Evolutionary conservation across 306 rosid species (phyloP).

Genomic region (Begonia peltatifolia): DNA sequence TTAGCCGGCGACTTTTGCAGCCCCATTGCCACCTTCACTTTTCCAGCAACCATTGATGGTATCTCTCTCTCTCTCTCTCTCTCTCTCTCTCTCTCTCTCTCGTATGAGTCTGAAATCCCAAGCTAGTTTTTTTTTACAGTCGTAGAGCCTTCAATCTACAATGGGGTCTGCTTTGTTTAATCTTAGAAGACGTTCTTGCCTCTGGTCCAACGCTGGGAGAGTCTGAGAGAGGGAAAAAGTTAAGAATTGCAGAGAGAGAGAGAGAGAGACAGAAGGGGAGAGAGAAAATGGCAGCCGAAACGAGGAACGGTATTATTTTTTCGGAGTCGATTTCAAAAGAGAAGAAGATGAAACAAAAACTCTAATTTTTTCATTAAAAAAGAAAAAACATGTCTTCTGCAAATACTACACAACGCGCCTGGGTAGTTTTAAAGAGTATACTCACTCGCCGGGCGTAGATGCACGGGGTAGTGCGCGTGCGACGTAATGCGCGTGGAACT

Average conservation of each 20-base stretch:
- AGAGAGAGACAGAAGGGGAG: neutral
- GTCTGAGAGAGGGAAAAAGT: neutral
- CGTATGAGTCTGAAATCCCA: too few species aligned
- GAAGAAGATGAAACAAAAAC: too few species aligned
- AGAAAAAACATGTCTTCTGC: too few species aligned
- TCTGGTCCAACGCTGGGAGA: neutral
- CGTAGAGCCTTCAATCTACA: conserved; percentile 1
- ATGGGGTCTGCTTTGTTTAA: neutral
- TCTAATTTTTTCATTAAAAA: too few species aligned
- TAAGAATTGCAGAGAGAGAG: neutral
- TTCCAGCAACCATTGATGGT: conserved; percentile 71
- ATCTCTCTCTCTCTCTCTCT: conserved; percentile 3
- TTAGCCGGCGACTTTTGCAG: conserved; percentile 54
- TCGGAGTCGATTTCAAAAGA: neutral
- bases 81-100: conserved; percentile 1
- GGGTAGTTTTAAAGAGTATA: too few species aligned
- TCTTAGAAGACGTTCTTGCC: neutral
- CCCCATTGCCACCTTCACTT: conserved; percentile 81
- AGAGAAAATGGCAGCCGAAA: neutral
- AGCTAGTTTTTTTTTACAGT: neutral
- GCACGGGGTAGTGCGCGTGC: too few species aligned
- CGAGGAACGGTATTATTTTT: conserved; percentile 3
- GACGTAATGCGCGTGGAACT: too few species aligned
- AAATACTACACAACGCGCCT: too few species aligned
- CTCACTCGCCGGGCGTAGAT: too few species aligned